Percentiles rank a stretch among this genome's conserved stretches.
Evolutionary conservation across 2,329 filamentous ascomycete genomes (phyloP).

Genomic region (Metarhizium sp.): DNA sequence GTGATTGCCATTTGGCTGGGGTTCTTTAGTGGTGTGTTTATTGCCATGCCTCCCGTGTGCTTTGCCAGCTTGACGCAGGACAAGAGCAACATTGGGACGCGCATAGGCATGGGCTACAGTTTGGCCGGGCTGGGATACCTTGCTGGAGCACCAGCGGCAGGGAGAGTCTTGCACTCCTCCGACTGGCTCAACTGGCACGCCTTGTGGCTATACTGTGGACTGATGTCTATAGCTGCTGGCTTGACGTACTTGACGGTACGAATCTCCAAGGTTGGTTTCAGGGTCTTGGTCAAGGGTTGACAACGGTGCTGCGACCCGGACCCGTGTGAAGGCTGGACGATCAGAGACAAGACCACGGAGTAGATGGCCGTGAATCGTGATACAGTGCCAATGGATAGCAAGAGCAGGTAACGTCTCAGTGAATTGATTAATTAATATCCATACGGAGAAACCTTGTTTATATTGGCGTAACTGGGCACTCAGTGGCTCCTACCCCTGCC

Average conservation of each 20-base stretch:
- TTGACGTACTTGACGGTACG: not conserved
- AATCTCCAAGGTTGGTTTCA: not conserved
- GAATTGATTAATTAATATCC: no score
- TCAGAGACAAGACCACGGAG: no score
- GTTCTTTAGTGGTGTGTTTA: conserved; percentile 33
- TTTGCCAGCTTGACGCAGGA: not conserved
- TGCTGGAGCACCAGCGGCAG: not conserved
- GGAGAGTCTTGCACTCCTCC: not conserved
- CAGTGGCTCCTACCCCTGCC: no score
- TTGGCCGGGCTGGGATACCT: not conserved
- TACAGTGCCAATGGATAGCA: no score
- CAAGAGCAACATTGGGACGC: not conserved
- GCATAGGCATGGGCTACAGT: not conserved
- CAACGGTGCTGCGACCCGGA: no score
- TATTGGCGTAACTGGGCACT: no score
- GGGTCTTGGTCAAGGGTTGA: not conserved
- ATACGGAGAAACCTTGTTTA: no score
- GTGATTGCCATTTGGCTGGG: conserved; percentile 26
- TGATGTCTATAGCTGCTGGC: not conserved
- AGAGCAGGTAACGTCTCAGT: no score
- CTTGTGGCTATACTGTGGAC: not conserved
- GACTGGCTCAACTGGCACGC: not conserved
- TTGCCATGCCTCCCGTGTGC: conserved; percentile 11
- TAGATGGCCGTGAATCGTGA: no score
- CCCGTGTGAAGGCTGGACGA: no score